A percentile compares a stretch with the other conserved stretches of the same genome.
These are phyloP conservation scores for Trypanosoma vivax DNA, from an alignment of 208 protist genomes.

Conservation along the genomic window DNA sequence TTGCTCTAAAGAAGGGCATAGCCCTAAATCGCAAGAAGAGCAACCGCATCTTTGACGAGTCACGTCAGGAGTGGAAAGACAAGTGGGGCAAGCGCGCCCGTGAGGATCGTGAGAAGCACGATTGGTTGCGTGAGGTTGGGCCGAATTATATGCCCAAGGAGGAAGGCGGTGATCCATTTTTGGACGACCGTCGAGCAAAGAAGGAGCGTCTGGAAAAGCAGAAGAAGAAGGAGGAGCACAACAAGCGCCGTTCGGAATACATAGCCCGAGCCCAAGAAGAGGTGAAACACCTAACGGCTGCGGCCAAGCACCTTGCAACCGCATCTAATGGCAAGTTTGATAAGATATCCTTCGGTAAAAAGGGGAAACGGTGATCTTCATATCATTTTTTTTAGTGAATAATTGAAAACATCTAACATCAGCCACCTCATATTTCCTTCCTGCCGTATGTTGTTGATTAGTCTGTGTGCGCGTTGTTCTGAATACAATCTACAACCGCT, in stretches of 20 bases:
- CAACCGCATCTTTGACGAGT: slow-evolving; percentile 88
- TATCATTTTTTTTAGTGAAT: too few species aligned
- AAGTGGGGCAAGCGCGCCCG: slow-evolving; percentile 90
- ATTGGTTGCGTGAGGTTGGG: slow-evolving; percentile 90
- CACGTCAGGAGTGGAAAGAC: slow-evolving; percentile 86
- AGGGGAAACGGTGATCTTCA: slow-evolving; percentile 19
- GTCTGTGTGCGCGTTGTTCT: too few species aligned
- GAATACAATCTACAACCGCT: too few species aligned
- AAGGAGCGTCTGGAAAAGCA: slow-evolving; percentile 81
- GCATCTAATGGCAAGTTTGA: slow-evolving; percentile 92
- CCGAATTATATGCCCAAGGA: slow-evolving; percentile 75
- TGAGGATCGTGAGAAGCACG: slow-evolving; percentile 84
- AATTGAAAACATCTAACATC: too few species aligned
- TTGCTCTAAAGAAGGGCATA: slow-evolving; percentile 90
- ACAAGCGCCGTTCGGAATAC: slow-evolving; percentile 78
- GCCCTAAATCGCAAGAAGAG: slow-evolving; percentile 85
- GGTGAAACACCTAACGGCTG: slow-evolving; percentile 72
- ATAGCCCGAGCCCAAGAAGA: slow-evolving; percentile 63
- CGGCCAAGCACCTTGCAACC: slow-evolving; percentile 64
- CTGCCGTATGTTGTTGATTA: too few species aligned
- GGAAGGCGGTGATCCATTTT: slow-evolving; percentile 89
- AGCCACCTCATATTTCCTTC: too few species aligned
- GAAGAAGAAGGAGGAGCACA: slow-evolving; percentile 90
- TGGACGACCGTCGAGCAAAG: slow-evolving; percentile 81
- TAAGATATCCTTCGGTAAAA: slow-evolving; percentile 25